Base-by-base conservation (phyloP, 805 yeast genomes). In the Starmerella davenportii region DNA sequence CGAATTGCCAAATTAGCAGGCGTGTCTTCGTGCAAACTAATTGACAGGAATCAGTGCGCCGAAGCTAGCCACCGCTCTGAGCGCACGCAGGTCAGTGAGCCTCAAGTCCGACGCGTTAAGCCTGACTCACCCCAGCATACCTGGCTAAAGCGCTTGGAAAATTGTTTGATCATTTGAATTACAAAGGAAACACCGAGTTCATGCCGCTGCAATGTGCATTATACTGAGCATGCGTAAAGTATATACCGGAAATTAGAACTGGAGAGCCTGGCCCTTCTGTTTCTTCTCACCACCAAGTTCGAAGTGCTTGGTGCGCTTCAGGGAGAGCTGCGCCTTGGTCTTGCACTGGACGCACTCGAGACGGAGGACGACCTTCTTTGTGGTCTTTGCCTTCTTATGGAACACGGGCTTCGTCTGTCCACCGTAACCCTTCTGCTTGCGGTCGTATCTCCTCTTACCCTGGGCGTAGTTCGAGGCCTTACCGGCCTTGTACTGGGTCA, bases 401-500 rank as follows among this genome's bases (percentile, higher is more conserved):
- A 90, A 90, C 72, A 90, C 79, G 65, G 77, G 98, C 76, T 84
- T 90, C 72, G 98, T 90, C 75, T 90, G 99, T 81, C 99, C 99
- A 81, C 99, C 99, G 73, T 76, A 90, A 84, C 98, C 98, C 61
- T 79, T 66, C 75, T 90, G 98, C 72, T 90, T 90, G 73, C 99
- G 94, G 87, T 90, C 98, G 75, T 90, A 90, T 76, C 99, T 85
- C 77, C 99, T 84, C 87, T 92, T 90, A 79, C 99, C 99, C 74
- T 90, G 96, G 59, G 96, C 95, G 65, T 76, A 84, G 61, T 85
- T 77, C 53, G 96, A 87, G 66, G 98, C 96, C 76, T 90, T 90
- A 73, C 99, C 98, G 66, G 96, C 94, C 65, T 90, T 90, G 92
- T 90, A 90, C 76, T 90, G 99, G 69, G 99, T 87, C 64, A 90